phyloP scores from a whole-genome alignment of 495 filamentous ascomycete species.

The Penicillium turbatum region DNA sequence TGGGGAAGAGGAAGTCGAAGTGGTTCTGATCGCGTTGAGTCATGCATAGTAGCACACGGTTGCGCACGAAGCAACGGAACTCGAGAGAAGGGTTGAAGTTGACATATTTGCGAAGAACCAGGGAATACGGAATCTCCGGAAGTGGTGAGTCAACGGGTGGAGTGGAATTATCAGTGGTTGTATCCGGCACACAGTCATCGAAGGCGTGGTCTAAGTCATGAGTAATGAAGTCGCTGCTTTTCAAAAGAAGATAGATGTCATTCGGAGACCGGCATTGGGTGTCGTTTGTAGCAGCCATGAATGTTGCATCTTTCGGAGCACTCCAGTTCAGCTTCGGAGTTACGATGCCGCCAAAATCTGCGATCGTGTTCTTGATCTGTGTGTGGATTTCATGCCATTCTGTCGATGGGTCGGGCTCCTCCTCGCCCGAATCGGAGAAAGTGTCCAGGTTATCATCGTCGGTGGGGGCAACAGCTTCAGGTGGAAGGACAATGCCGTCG shows the following conservation, averaged over 20 bases:
- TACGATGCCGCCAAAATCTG: slow-evolving; percentile 73
- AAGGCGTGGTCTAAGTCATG: slow-evolving; percentile 94
- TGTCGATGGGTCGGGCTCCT: slow-evolving; percentile 52
- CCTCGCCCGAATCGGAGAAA: slow-evolving; percentile 42
- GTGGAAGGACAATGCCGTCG: slow-evolving; percentile 86
- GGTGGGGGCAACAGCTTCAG: slow-evolving; percentile 33
- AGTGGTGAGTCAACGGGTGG: slow-evolving; percentile 8
- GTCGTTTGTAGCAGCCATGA: slow-evolving; percentile 85
- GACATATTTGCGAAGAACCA: slow-evolving; percentile 84
- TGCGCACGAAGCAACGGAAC: slow-evolving; percentile 89
- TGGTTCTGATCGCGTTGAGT: slow-evolving; percentile 87
- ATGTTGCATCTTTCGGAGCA: slow-evolving; percentile 92
- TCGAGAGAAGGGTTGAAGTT: slow-evolving; percentile 85
- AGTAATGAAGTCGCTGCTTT: slow-evolving; percentile 87
- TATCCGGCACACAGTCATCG: slow-evolving; percentile 61
- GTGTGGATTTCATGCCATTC: slow-evolving; percentile 70
- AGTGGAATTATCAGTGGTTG: slow-evolving; percentile 3
- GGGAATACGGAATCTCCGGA: slow-evolving; percentile 53
- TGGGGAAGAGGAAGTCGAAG: slow-evolving; percentile 71
- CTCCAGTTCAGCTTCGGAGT: slow-evolving; percentile 97
- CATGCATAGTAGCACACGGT: slow-evolving; percentile 71
- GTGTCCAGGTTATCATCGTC: slow-evolving; percentile 37
- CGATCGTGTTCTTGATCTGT: slow-evolving; percentile 68
- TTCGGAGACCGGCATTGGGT: slow-evolving; percentile 82
- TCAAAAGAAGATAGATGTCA: slow-evolving; percentile 90